Conservation (phyloP, 176 grass and related monocot genomes). For the Oryza rufipogon region DNA sequence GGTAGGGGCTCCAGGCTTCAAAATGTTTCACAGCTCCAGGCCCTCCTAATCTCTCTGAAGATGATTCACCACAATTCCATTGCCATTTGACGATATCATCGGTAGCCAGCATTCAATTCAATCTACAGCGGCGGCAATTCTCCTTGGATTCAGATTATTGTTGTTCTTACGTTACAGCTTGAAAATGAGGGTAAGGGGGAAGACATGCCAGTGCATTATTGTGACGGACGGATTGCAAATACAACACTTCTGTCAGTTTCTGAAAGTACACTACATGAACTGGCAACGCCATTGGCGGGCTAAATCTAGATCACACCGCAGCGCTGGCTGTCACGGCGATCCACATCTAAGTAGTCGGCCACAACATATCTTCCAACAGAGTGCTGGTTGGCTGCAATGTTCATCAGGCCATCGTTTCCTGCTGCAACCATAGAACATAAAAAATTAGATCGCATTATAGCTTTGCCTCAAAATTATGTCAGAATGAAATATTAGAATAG, state of each 20-base stretch:
- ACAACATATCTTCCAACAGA: slow-evolving; percentile 32
- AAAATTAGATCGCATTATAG: too few species aligned
- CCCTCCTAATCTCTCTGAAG: not conserved
- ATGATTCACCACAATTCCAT: not conserved
- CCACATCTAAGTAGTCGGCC: slow-evolving; percentile 53
- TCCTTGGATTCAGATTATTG: slow-evolving; percentile 49
- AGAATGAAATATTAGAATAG: not conserved
- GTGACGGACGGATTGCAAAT: slow-evolving; percentile 34
- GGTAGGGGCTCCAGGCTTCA: not conserved
- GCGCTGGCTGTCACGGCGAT: slow-evolving; percentile 31
- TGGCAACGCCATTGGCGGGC: slow-evolving; percentile 30
- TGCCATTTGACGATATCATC: slow-evolving; percentile 28
- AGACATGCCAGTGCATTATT: slow-evolving; percentile 52
- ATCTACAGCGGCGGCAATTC: slow-evolving; percentile 44
- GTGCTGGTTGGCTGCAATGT: slow-evolving; percentile 15
- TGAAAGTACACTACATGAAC: slow-evolving; percentile 46
- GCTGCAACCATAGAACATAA: slow-evolving; percentile 28
- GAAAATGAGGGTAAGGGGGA: not conserved
- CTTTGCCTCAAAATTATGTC: too few species aligned
- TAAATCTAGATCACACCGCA: not conserved
- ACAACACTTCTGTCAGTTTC: slow-evolving; percentile 45
- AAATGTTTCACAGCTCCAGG: too few species aligned
- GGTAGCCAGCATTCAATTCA: slow-evolving; percentile 8
- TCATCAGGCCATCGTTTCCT: slow-evolving; percentile 39
- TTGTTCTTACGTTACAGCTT: slow-evolving; percentile 54